phyloP scores from a whole-genome alignment of 148 eudicot genomes.

The Nepenthes mirabilis region DNA sequence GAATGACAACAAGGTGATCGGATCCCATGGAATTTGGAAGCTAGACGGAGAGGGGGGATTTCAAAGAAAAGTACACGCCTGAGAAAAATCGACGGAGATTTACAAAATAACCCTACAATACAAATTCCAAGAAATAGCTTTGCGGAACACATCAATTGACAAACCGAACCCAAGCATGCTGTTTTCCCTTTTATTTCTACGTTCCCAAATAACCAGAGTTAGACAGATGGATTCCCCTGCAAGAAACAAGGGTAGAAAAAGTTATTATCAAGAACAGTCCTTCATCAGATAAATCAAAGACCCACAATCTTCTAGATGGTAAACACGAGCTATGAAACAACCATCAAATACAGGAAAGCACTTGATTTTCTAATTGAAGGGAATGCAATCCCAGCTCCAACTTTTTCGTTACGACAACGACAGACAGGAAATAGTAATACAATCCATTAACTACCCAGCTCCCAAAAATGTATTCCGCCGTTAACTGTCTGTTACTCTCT shows the following conservation, averaged over 20 bases:
- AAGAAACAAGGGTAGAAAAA: slow-evolving; percentile 1
- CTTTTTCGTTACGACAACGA: too few species aligned
- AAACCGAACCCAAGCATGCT: slow-evolving; percentile 49
- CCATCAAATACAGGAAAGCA: too few species aligned
- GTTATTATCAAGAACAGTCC: not conserved
- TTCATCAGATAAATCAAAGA: too few species aligned
- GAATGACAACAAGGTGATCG: slow-evolving; percentile 24
- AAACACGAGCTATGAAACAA: too few species aligned
- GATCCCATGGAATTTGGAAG: slow-evolving; percentile 33
- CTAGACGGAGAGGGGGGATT: not conserved
- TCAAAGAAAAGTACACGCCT: not conserved
- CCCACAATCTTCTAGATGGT: too few species aligned
- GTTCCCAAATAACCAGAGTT: not conserved
- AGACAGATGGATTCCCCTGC: not conserved
- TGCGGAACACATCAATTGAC: slow-evolving; percentile 47
- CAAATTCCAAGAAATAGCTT: slow-evolving; percentile 55
- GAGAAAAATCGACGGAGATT: not conserved
- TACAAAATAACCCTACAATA: slow-evolving; percentile 70
- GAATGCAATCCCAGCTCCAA: too few species aligned
- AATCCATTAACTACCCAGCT: too few species aligned
- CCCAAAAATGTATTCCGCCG: too few species aligned
- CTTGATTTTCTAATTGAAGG: too few species aligned
- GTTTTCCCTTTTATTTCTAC: not conserved
- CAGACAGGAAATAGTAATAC: too few species aligned
- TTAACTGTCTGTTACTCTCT: too few species aligned